Percentiles rank a stretch among this genome's conserved stretches.
Evolutionary conservation across 345 rosid genomes (phyloP).

Genomic region (Rhodamnia rubescens): DNA sequence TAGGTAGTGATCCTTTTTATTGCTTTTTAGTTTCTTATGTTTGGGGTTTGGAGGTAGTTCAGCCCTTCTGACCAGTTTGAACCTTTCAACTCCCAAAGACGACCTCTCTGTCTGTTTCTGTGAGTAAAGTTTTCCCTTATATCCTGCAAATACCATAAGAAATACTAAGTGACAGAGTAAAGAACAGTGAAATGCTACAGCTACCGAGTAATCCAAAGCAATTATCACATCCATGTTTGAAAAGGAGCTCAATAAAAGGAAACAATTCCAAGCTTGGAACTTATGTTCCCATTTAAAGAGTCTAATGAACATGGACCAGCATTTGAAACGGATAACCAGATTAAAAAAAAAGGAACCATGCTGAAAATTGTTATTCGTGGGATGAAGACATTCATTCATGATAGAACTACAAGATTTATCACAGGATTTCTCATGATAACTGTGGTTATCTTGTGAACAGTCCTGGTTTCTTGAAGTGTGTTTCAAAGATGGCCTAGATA

Average conservation of each 20-base stretch:
- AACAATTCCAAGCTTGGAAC: background rate
- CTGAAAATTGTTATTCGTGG: background rate
- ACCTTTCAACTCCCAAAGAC: slow-evolving; percentile 29
- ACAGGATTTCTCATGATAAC: background rate
- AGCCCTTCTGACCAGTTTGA: slow-evolving; percentile 24
- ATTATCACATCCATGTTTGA: background rate
- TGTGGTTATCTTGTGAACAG: background rate
- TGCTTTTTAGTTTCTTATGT: slow-evolving; percentile 15
- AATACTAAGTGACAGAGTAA: background rate
- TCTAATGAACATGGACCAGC: background rate
- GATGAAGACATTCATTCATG: background rate
- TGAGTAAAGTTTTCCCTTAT: slow-evolving; percentile 40
- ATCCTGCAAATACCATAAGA: slow-evolving; percentile 29
- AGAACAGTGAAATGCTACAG: background rate
- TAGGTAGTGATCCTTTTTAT: slow-evolving; percentile 16
- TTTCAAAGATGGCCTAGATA: background rate
- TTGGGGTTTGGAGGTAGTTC: slow-evolving; percentile 20
- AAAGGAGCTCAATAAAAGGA: background rate
- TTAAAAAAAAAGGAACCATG: background rate
- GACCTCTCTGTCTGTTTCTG: slow-evolving; percentile 23
- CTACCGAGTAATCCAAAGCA: background rate
- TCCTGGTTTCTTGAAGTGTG: too few relatives aligned
- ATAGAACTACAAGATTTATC: background rate
- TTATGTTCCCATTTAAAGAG: background rate
- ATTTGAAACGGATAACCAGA: background rate